Evolutionary conservation across 2,329 filamentous ascomycete species (phyloP).

Genomic region (Ascochyta rabiei): DNA sequence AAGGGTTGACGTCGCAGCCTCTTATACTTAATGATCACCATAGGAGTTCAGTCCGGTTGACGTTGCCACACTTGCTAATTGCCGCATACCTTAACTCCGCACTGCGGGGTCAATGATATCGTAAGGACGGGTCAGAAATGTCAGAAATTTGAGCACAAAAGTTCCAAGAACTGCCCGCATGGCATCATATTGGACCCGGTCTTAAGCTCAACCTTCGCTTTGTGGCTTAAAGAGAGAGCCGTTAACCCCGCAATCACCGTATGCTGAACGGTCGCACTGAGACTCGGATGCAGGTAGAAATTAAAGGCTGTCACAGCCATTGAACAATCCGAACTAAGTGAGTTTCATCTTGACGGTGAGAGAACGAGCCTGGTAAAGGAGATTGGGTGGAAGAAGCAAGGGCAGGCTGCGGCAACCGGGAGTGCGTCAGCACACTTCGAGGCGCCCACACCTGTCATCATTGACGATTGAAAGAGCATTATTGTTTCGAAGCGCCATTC

Average conservation of each 20-base stretch:
- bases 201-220: not conserved
- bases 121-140: not conserved
- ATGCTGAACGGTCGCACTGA: not conserved
- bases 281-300: not conserved
- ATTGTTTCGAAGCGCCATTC: no score
- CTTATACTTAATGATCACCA: not conserved
- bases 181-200: not conserved
- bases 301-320: not conserved
- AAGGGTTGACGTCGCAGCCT: not conserved
- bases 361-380: not conserved
- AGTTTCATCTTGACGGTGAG: not conserved
- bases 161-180: no score
- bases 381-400: no score
- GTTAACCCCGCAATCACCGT: not conserved
- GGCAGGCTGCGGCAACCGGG: no score
- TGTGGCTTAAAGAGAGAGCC: not conserved
- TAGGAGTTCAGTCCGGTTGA: not conserved
- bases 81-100: not conserved
- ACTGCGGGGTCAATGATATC: not conserved
- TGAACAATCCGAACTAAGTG: not conserved
- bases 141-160: not conserved
- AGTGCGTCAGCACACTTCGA: no score
- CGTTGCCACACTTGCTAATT: not conserved
- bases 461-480: no score
- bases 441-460: no score